Base-by-base conservation (phyloP, 1,139 yeast species). In the Pneumocystis canis region DNA sequence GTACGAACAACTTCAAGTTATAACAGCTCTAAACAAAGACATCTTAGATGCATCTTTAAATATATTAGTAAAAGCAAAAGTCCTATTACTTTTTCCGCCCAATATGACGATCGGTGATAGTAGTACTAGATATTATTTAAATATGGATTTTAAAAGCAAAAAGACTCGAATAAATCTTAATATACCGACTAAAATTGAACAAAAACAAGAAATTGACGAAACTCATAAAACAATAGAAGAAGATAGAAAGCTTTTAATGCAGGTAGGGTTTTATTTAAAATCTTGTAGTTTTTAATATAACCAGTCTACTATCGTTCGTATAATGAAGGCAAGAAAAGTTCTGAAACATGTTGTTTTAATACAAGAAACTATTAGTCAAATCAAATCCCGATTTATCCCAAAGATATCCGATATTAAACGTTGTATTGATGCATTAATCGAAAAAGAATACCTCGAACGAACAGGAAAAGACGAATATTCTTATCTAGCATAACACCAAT, bases 291-390 rank as follows among this genome's bases (percentile, higher is more conserved):
- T 35, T 30, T 57, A 47, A 47, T 47, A 25, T 11, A 20, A 35
- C 33, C 7, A 57, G 71, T 96, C 97, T 1, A 87, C 95, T 70
- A 89, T 92, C 74, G 98, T 92, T 59, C 82, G 98, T 70, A 88
- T 92, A 71, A 92, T 92, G 66, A 65, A 65, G 60, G 66, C 69
- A 7, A 82, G 97, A 71, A 87, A 89, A 74, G 80, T 79, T 61
- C 78, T 89, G 69, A 82, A 83, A 67, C 97, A 89, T 72, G 86
- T 85, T 61, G 84, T 84, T 62, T 79, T 92, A 70, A 84, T 90
- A 62, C 89, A 87, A 69, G 97, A 92, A 73, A 94, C 92, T 54
- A 84, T 89, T 69, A 87, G 89, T 63, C 96, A 89, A 73, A 83
- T 96, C 5, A 84, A 83, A 70, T 83, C 85, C 65, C 80, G 97